These are phyloP conservation scores for Galerina sulciceps DNA, from an alignment of 768 basidiomycete genomes.

Conservation along the genomic window DNA sequence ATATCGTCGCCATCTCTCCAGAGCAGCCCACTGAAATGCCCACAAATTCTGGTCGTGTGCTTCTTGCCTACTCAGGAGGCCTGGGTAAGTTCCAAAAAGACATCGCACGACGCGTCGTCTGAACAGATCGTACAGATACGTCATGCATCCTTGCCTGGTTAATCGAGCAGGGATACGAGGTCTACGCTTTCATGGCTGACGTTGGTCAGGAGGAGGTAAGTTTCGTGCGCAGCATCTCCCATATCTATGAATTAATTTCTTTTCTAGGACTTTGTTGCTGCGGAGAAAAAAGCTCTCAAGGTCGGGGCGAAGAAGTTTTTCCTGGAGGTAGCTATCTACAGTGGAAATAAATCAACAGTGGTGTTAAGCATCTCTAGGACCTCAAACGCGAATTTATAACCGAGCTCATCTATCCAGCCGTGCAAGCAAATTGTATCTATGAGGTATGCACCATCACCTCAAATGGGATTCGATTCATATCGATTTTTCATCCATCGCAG, in stretches of 20 bases:
- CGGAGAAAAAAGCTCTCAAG: conserved; percentile 83
- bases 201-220: conserved; percentile 88
- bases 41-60: conserved; percentile 75
- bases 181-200: conserved; percentile 96
- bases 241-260: background rate
- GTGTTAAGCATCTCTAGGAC: conserved; percentile 56
- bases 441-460: conserved; percentile 59
- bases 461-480: background rate
- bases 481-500: conserved; percentile 37
- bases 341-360: background rate
- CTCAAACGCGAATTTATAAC: conserved; percentile 93
- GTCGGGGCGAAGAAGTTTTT: conserved; percentile 98
- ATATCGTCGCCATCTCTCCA: conserved; percentile 6
- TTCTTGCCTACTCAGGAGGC: conserved; percentile 98
- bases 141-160: conserved; percentile 99
- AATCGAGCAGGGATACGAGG: conserved; percentile 97
- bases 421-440: conserved; percentile 99
- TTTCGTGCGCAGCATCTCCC: background rate
- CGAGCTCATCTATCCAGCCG: conserved; percentile 96
- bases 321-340: conserved; percentile 59
- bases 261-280: conserved; percentile 88
- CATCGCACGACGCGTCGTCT: conserved; percentile 4
- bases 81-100: conserved; percentile 63
- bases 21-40: conserved; percentile 40
- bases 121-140: conserved; percentile 65